These are phyloP conservation scores for Ganoderma boninense DNA, from an alignment of 1,284 basidiomycete species.

Conservation along the genomic window DNA sequence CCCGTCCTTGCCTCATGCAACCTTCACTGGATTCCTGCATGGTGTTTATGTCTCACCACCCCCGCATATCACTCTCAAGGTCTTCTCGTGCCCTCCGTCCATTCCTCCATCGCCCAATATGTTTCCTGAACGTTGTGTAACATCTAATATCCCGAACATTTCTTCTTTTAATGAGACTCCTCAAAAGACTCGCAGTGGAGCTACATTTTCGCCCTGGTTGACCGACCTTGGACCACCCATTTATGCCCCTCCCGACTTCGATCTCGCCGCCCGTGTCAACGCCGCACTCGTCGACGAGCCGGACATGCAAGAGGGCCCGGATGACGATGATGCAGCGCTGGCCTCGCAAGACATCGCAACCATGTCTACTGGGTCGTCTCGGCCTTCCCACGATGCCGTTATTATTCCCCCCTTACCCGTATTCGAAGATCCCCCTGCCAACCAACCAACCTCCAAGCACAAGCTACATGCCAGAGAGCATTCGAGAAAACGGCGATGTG, in stretches of 20 bases:
- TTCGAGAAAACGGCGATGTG: background rate
- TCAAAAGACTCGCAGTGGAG: background rate
- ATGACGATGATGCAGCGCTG: background rate
- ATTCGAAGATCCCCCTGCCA: background rate
- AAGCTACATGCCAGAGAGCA: background rate
- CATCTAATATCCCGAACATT: too few relatives aligned
- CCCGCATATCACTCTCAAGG: too few relatives aligned
- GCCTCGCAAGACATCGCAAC: background rate
- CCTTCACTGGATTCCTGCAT: too few relatives aligned
- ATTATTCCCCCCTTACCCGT: background rate
- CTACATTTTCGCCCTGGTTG: background rate
- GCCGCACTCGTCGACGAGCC: background rate
- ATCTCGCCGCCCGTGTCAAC: background rate
- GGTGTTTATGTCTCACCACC: too few relatives aligned
- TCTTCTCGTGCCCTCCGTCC: too few relatives aligned
- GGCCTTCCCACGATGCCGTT: background rate
- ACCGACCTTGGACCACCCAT: background rate
- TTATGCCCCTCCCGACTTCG: background rate
- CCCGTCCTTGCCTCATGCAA: too few relatives aligned
- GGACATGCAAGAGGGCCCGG: background rate
- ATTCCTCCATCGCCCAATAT: too few relatives aligned
- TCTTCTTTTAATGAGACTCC: too few relatives aligned
- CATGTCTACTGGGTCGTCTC: background rate
- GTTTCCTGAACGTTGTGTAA: too few relatives aligned
- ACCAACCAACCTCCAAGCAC: background rate